Conservation (phyloP, 2,329 filamentous ascomycete genomes). For the Hypoxylon sp. region DNA sequence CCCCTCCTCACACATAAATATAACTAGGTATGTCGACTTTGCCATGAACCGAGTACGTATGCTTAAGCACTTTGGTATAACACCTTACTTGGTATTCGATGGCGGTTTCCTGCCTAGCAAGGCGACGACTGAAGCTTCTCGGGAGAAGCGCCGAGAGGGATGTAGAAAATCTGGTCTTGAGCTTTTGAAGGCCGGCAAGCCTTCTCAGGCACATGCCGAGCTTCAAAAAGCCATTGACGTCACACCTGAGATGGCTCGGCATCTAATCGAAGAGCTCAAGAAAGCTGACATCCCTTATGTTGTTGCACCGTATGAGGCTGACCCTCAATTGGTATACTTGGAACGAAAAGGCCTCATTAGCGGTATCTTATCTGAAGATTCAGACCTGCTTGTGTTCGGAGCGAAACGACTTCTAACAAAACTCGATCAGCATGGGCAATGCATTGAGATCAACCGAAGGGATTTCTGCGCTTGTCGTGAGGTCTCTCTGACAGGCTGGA, state of each 20-base stretch:
- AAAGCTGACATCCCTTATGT: constrained; percentile 84
- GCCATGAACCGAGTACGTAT: constrained; percentile 92
- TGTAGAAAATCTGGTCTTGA: constrained; percentile 83
- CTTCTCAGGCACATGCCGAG: constrained; percentile 84
- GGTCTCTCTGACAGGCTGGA: constrained; percentile 91
- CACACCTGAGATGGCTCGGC: constrained; percentile 93
- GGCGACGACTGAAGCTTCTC: constrained; percentile 84
- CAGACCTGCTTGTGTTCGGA: constrained; percentile 94
- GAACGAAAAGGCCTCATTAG: constrained; percentile 87
- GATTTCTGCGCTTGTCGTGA: constrained; percentile 93
- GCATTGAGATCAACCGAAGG: constrained; percentile 88
- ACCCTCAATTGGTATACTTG: constrained; percentile 95
- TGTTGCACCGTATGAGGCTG: constrained; percentile 97
- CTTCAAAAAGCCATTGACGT: constrained; percentile 96
- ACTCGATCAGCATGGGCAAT: constrained; percentile 92
- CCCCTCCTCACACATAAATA: constrained; percentile 38
- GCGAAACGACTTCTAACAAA: constrained; percentile 93
- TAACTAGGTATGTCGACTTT: constrained; percentile 85
- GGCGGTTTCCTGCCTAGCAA: constrained; percentile 97
- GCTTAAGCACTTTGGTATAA: constrained; percentile 93
- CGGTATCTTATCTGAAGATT: constrained; percentile 96
- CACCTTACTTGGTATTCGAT: constrained; percentile 96
- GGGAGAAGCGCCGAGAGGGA: constrained; percentile 81
- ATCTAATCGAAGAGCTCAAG: constrained; percentile 93
- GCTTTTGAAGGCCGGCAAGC: constrained; percentile 84